Evolutionary conservation across 208 protist species (phyloP).

Genomic region (Herpetomonas muscarum): DNA sequence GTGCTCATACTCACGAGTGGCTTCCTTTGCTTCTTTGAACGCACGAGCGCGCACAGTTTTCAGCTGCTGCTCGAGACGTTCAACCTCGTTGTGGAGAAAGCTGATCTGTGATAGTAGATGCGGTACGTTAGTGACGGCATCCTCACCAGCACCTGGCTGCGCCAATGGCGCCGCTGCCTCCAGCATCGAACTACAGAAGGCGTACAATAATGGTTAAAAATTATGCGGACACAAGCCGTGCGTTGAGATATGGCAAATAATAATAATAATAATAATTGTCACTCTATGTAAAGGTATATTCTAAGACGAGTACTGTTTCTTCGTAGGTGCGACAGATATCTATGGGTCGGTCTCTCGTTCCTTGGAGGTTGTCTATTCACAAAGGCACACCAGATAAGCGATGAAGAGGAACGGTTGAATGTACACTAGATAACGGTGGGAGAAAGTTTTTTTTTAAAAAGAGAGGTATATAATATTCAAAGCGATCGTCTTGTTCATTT

Average conservation of each 20-base stretch:
- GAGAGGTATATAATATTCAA: no score
- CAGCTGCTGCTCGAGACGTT: slow-evolving; percentile 58
- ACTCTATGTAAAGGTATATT: neutral
- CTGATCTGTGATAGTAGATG: slow-evolving; percentile 68
- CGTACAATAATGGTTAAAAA: slow-evolving; percentile 5
- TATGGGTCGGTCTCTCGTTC: no score
- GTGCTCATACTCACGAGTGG: slow-evolving; percentile 41
- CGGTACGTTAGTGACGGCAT: slow-evolving; percentile 24
- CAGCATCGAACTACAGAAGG: neutral
- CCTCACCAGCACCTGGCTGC: neutral
- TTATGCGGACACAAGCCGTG: neutral
- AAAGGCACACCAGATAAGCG: no score
- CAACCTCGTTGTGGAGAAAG: slow-evolving; percentile 81
- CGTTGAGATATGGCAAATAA: neutral
- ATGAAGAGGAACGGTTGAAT: no score
- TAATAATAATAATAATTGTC: neutral
- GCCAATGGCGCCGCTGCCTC: neutral
- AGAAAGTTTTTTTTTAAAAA: no score
- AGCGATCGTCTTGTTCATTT: no score
- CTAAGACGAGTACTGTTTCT: neutral
- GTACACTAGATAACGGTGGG: no score
- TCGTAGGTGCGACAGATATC: no score
- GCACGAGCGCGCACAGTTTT: slow-evolving; percentile 22
- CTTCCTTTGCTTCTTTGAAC: slow-evolving; percentile 17
- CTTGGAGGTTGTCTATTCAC: no score